Evolutionary conservation across 2,329 filamentous ascomycete species (phyloP), one percentile per base, ranked within the genome.

Genomic region (Neodidymelliopsis sp.): DNA sequence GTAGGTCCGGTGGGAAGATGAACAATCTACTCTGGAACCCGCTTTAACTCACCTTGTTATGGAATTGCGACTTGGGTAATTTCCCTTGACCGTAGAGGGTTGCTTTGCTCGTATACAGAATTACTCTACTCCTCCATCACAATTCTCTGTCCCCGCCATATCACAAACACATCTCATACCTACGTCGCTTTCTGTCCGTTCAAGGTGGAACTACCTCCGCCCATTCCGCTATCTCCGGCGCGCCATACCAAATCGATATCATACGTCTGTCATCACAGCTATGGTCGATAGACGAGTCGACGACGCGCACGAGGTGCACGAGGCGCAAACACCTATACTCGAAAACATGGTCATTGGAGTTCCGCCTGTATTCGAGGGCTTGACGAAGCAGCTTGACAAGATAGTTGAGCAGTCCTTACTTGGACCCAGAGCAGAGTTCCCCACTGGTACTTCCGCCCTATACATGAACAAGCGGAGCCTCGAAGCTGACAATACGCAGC

Each of bases 261-360:
- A 42, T 11, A 33, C 43, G 39, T 36, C 42, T 41, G 38, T 56
- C 53, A 53, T 58, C 56, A 56, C 59, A 47, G 37, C 30, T 47
- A 59, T 61, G 58, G 50, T 57, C 16, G 56, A 53, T 34, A 50
- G 43, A 49, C 43, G 55, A 25, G 25, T 13, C 30, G 57, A 66
- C 44, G 49, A 54, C 38, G 39, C 57, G 9, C 45, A 64, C 37
- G 66, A 69, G 31, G 57, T 63, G 23, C 63, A 64, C 36, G 47
- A 50, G 20, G 40, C 47, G 22, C 62, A 66, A 40, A 71, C 69
- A 49, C 67, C 69, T 11, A 47, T 71, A 24, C 49, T 69, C 16
- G 69, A 72, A 53, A 70, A 70, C 18, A 71, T 73, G 68, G 66
- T 69, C 16, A 54, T 66, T n/a, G 66, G 66, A 49, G 66, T 71